Evolutionary conservation across 257 asterid genomes (phyloP), one percentile per base, ranked within the genome.

Genomic region (Henckelia pumila): DNA sequence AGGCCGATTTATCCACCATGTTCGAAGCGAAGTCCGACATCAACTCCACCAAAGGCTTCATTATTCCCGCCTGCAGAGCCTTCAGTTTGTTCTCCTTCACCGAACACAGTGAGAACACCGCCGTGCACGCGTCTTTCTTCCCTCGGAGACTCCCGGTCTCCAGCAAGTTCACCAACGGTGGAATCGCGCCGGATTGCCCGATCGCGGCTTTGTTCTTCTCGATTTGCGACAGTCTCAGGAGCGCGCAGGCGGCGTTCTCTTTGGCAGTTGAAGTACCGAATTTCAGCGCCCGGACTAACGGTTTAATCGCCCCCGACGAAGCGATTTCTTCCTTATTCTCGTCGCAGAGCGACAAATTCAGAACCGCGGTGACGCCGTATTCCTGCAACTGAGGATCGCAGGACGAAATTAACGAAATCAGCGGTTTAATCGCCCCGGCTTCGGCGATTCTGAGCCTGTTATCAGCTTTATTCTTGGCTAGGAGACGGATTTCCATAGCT

Each of bases 191-290:
- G 4, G 92, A 83, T 57, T 88, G 73, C 8, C 98, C 98, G 24
- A 92, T 92, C 14, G 89, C 84, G 13, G 70, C 40, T 72, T 92
- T 92, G 21, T 69, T 83, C 67, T 83, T 88, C 60, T 89, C 96
- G 57, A 78, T 59, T 32, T 89, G 94, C 37, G 97, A 85, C 4
- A 92, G 84, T 0, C 97, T 76, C 26, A 92, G 84, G 14, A 92
- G 86, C 35, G 98, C 97, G 77, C 97, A 89, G 10, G 98, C 98
- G 13, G 97, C 89, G 87, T 92, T 89, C 73, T 89, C 98, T 63
- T 73, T 73, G 2, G 95, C 94, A 4, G 96, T 80, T 7, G 97
- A 6, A 3, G 85, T 88, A 3, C 96, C 97, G 65, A 68, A 49
- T 50, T 64, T 83, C 16, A 92, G 81, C 4, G 96, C 95, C 71